These are phyloP conservation scores for Diatrype stigma DNA, from an alignment of 2,329 filamentous ascomycete species.

Conservation along the genomic window DNA sequence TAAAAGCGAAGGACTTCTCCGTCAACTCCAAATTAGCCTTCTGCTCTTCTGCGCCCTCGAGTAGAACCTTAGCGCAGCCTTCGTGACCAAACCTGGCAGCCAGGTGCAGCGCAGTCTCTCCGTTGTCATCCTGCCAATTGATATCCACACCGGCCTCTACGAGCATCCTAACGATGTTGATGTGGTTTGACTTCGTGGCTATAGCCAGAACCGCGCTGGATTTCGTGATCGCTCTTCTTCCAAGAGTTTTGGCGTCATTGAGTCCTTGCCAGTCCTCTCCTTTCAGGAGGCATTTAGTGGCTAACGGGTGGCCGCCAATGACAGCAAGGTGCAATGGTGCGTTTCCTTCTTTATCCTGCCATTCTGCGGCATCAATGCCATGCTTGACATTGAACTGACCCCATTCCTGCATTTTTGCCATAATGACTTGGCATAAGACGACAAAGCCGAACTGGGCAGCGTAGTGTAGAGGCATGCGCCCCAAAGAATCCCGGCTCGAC, in stretches of 20 bases:
- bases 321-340: constrained; percentile 90
- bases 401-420: constrained; percentile 87
- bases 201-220: constrained; percentile 85
- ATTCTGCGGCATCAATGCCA: constrained; percentile 80
- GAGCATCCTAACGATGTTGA: constrained; percentile 77
- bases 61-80: constrained; percentile 71
- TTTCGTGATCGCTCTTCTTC: constrained; percentile 68
- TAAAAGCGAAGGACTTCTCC: constrained; percentile 89
- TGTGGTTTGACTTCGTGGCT: constrained; percentile 83
- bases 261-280: constrained; percentile 72
- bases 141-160: constrained; percentile 88
- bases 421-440: constrained; percentile 81
- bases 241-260: constrained; percentile 57
- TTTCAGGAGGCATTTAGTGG: constrained; percentile 74
- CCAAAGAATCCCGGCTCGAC: constrained; percentile 68
- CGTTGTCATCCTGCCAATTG: constrained; percentile 86
- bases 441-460: constrained; percentile 93
- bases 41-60: constrained; percentile 66
- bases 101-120: constrained; percentile 88
- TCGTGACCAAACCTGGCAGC: constrained; percentile 84
- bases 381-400: constrained; percentile 76
- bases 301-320: constrained; percentile 82
- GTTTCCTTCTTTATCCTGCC: constrained; percentile 91
- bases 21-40: constrained; percentile 71
- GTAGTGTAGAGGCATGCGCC: constrained; percentile 84